Base-by-base conservation (phyloP, 768 basidiomycete genomes). In the Boletellus ananas region DNA sequence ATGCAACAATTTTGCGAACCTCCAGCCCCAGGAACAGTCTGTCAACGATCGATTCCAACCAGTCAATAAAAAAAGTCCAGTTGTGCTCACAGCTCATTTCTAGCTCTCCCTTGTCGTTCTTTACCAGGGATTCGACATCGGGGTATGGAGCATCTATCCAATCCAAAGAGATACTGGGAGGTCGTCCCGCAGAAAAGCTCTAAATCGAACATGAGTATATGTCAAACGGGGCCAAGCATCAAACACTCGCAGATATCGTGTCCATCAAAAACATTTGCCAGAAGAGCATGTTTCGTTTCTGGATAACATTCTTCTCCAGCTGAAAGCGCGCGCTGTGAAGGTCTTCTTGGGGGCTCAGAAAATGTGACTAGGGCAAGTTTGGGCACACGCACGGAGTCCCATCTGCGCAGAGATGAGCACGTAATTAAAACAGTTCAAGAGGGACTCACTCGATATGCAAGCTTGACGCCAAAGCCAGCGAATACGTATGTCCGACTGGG, bases 241-340 rank as follows among this genome's bases (percentile, higher is more conserved):
- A 69, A 17, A 11, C 8, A 17, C 62, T 58, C 57, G 88, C 87
- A 34, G 78, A 65, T 74, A 79, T 80, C 0, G 82, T 81, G 57
- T 88, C 87, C 25, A 78, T 61, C 21, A 71, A 56, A 58, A 84
- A 87, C n/a, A 87, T 62, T 42, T 83, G 79, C 84, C 85, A 90
- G 60, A 87, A 87, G 11, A 84, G 67, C 18, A 71, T 71, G 46
- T 72, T 76, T 16, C 86, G 78, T 47, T 73, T 70, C 50, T 80
- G 70, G 16, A 70, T 62, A 35, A 71, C 63, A 18, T 67, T 64
- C 23, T 74, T 70, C 16, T 74, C 70, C 6, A 88, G 70, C 25
- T 79, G 76, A 80, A 85, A 88, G 23, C 81, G 73, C 6, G 72
- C 68, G 43, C 80, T 75, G 49, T 83, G 76, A 33, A 85, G 68